phyloP scores from a whole-genome alignment of 345 rosid species.

The Xanthoceras sorbifolium region DNA sequence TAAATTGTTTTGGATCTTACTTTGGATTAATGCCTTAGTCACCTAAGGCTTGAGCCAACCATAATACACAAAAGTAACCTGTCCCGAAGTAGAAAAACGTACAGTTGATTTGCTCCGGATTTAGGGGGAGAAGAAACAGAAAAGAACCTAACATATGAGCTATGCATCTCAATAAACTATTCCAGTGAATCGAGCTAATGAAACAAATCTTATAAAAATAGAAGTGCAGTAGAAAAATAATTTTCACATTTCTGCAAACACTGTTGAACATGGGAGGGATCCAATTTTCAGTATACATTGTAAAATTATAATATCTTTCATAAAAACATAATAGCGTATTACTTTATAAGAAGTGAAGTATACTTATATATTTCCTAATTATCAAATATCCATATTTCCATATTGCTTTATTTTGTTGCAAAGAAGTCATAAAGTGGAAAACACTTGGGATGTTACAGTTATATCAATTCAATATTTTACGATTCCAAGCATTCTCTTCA shows the following conservation, averaged over 20 bases:
- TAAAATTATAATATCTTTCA: too few relatives aligned
- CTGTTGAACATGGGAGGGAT: too few relatives aligned
- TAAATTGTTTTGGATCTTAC: too few relatives aligned
- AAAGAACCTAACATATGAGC: not conserved
- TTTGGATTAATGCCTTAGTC: too few relatives aligned
- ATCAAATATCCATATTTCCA: not conserved
- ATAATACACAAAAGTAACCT: too few relatives aligned
- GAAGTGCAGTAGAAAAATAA: too few relatives aligned
- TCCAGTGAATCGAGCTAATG: not conserved
- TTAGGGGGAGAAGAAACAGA: not conserved
- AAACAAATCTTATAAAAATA: not conserved
- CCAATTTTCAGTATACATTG: too few relatives aligned
- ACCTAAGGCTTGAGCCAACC: too few relatives aligned
- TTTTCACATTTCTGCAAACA: too few relatives aligned
- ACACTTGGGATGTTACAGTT: not conserved
- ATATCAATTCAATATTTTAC: not conserved
- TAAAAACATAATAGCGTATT: too few relatives aligned
- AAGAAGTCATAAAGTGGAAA: not conserved
- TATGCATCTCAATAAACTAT: not conserved
- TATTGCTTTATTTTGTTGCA: not conserved
- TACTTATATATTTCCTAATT: too few relatives aligned
- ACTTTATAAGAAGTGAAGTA: too few relatives aligned
- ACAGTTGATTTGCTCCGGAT: not conserved
- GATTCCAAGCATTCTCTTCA: slow-evolving; percentile 1
- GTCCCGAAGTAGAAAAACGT: not conserved